Evolutionary conservation across 2,329 filamentous ascomycete species (phyloP).

Genomic region (Dactylellina sp.): DNA sequence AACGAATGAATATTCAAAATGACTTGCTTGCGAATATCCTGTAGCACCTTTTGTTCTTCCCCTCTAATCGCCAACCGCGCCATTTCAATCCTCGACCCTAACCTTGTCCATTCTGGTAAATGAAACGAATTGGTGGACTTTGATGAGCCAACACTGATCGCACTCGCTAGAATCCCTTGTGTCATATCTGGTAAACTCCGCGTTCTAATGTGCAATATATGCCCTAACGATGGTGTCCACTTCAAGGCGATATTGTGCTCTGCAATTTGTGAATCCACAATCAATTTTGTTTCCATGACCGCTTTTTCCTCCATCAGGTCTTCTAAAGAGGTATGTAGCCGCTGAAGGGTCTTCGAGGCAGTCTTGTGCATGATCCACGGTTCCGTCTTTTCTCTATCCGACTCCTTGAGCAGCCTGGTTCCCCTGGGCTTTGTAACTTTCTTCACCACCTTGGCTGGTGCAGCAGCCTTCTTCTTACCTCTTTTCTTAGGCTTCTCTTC

Average conservation of each 20-base stretch:
- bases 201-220: slow-evolving; percentile 90
- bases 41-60: slow-evolving; percentile 86
- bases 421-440: slow-evolving; percentile 62
- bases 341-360: slow-evolving; percentile 71
- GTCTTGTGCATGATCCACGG: slow-evolving; percentile 73
- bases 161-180: slow-evolving; percentile 65
- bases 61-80: slow-evolving; percentile 79
- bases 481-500: slow-evolving; percentile 61
- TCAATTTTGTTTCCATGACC: slow-evolving; percentile 58
- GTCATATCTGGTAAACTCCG: slow-evolving; percentile 71
- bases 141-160: slow-evolving; percentile 74
- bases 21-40: slow-evolving; percentile 78
- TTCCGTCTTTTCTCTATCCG: slow-evolving; percentile 71
- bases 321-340: slow-evolving; percentile 76
- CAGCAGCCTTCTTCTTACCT: slow-evolving; percentile 60
- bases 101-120: slow-evolving; percentile 81
- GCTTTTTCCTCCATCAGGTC: slow-evolving; percentile 74
- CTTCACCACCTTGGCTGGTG: slow-evolving; percentile 2
- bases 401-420: slow-evolving; percentile 68
- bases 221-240: slow-evolving; percentile 87
- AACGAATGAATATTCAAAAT: slow-evolving; percentile 85
- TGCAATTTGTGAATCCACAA: slow-evolving; percentile 59
- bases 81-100: slow-evolving; percentile 84
- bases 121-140: slow-evolving; percentile 89
- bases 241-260: slow-evolving; percentile 77